Evolutionary conservation across 306 rosid species (phyloP).

Genomic region (Vicia faba): DNA sequence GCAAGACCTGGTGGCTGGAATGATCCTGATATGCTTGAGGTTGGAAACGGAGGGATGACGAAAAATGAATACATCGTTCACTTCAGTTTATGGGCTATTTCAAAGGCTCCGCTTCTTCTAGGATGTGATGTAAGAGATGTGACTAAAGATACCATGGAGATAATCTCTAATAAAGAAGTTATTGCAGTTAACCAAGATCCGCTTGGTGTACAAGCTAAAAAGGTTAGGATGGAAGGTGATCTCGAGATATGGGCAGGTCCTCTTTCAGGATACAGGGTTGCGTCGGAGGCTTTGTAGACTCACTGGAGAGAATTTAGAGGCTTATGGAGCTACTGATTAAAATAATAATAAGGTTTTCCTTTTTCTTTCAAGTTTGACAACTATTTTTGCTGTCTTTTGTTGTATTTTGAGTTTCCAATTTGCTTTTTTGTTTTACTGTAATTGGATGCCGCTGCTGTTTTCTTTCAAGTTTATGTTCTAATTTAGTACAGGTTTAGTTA

Average conservation of each 20-base stretch:
- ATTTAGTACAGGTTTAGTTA: too few relatives aligned
- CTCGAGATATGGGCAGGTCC: constrained; percentile 98
- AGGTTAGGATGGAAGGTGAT: constrained; percentile 89
- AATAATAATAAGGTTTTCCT: too few relatives aligned
- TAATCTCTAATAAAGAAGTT: constrained; percentile 71
- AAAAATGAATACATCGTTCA: constrained; percentile 83
- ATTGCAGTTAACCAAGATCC: constrained; percentile 87
- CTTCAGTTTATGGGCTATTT: constrained; percentile 94
- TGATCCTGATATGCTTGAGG: constrained; percentile 99
- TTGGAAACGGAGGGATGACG: constrained; percentile 96
- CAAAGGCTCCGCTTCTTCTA: constrained; percentile 99
- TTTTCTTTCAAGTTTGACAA: too few relatives aligned
- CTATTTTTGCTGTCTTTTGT: too few relatives aligned
- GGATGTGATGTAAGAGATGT: constrained; percentile 86
- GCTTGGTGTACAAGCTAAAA: constrained; percentile 83
- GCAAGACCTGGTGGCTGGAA: constrained; percentile 99
- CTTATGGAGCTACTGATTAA: too few relatives aligned
- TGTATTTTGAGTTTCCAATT: too few relatives aligned
- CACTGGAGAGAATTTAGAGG: too few relatives aligned
- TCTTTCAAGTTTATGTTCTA: too few relatives aligned
- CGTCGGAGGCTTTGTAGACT: too few relatives aligned
- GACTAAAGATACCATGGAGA: constrained; percentile 68
- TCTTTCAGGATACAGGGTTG: constrained; percentile 72
- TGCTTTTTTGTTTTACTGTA: too few relatives aligned
- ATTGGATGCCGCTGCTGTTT: too few relatives aligned